Conservation (phyloP, 1,284 basidiomycete species). For the Sanghuangporus sanghuang region DNA sequence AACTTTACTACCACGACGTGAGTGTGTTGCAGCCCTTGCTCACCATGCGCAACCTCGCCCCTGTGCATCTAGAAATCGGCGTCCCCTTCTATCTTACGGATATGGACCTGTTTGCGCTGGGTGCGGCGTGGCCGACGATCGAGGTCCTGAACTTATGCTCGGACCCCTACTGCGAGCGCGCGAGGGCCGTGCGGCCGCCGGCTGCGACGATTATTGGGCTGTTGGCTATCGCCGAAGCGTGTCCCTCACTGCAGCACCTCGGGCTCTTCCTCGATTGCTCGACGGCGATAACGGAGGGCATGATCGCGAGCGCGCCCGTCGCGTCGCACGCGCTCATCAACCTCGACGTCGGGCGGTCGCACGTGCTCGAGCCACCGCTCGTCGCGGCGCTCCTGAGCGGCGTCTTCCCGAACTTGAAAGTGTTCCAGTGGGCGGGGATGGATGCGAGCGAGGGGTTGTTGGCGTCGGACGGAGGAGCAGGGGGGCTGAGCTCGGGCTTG, state of each 20-base stretch:
- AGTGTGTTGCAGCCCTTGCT: conserved; percentile 4
- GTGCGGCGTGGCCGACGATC: conserved; percentile 12
- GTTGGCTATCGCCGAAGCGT: conserved; percentile 3
- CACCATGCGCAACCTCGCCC: conserved; percentile 3
- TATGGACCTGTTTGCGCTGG: conserved; percentile 5
- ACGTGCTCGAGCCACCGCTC: conserved; percentile 1
- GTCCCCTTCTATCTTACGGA: conserved; percentile 15
- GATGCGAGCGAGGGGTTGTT: neutral
- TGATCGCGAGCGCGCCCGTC: neutral
- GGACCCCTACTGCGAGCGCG: conserved; percentile 13
- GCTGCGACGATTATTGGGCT: conserved; percentile 8
- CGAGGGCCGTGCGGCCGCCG: conserved; percentile 1
- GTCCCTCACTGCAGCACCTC: conserved; percentile 11
- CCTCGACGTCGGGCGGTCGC: conserved; percentile 17
- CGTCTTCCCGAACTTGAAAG: conserved; percentile 15
- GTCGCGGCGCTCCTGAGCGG: conserved; percentile 18
- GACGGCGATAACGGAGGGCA: neutral
- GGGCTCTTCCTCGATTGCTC: conserved; percentile 13
- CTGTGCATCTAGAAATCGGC: conserved; percentile 18
- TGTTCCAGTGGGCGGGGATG: conserved; percentile 16
- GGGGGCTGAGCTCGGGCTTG: neutral
- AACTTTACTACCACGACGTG: conserved; percentile 16
- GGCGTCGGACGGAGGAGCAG: neutral
- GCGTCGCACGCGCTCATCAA: conserved; percentile 8
- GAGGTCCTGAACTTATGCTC: conserved; percentile 17